Percentiles rank a stretch among this genome's conserved stretches.
These are phyloP conservation scores for Catunica adiposa DNA, from an alignment of 2,329 filamentous ascomycete genomes.

Conservation along the genomic window DNA sequence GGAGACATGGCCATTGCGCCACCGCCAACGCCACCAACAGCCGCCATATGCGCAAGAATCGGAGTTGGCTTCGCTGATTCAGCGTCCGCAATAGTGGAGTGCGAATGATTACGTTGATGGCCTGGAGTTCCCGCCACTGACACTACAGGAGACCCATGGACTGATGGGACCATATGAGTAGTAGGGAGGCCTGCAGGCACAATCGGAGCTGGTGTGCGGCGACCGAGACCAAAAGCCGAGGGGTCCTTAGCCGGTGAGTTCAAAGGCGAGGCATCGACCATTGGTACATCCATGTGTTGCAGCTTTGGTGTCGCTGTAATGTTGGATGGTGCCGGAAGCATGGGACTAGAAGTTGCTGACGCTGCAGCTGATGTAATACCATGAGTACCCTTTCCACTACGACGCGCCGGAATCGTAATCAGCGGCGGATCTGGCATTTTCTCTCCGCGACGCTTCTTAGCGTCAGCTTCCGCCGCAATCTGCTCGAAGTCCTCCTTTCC, in stretches of 20 bases:
- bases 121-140: not conserved
- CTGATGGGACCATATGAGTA: not conserved
- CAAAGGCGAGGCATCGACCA: slow-evolving; percentile 7
- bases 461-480: slow-evolving; percentile 44
- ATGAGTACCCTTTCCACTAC: slow-evolving; percentile 24
- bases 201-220: not conserved
- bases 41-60: not conserved
- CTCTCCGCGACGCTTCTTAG: slow-evolving; percentile 38
- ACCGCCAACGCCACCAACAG: not conserved
- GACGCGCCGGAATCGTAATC: slow-evolving; percentile 25
- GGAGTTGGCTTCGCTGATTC: slow-evolving; percentile 4
- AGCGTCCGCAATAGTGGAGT: slow-evolving; percentile 6
- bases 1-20: not conserved
- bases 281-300: slow-evolving; percentile 7
- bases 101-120: slow-evolving; percentile 7
- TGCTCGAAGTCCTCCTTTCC: slow-evolving; percentile 40
- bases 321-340: not conserved
- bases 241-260: slow-evolving; percentile 8
- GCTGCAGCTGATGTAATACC: slow-evolving; percentile 2
- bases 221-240: not conserved
- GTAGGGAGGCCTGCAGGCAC: not conserved
- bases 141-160: not conserved
- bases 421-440: slow-evolving; percentile 42
- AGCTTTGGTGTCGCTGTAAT: slow-evolving; percentile 9
- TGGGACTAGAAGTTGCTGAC: slow-evolving; percentile 8